These are phyloP conservation scores for Sporothrix pseudoabietina DNA, from an alignment of 2,329 filamentous ascomycete genomes.

Conservation along the genomic window DNA sequence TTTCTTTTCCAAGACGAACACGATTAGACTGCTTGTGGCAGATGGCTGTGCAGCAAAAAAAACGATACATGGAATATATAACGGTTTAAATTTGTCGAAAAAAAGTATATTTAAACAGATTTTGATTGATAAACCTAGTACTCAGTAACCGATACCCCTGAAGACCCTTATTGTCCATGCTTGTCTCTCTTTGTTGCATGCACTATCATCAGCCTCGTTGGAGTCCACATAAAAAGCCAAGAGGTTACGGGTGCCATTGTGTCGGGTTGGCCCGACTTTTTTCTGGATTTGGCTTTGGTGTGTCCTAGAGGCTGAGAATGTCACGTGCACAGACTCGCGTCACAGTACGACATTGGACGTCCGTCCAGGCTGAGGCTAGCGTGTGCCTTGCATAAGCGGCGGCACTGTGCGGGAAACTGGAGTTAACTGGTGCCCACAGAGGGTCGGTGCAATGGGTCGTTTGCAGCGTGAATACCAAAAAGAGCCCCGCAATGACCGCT, in stretches of 20 bases:
- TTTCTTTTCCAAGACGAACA: neutral
- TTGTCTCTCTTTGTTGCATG: neutral
- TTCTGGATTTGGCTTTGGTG: neutral
- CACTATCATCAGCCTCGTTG: slow-evolving; percentile 19
- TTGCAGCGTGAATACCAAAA: neutral
- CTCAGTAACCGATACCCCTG: neutral
- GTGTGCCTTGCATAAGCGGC: slow-evolving; percentile 29
- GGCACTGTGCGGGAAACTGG: slow-evolving; percentile 1
- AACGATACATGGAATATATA: slow-evolving; percentile 17
- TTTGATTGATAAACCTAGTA: no score
- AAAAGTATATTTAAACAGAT: neutral
- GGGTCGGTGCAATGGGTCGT: neutral
- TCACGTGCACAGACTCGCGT: neutral
- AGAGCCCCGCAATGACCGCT: slow-evolving; percentile 21
- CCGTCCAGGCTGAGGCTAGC: neutral
- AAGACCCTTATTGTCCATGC: neutral
- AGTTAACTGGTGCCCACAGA: neutral
- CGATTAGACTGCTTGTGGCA: slow-evolving; percentile 13
- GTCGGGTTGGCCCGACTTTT: slow-evolving; percentile 14
- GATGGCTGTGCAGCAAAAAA: slow-evolving; percentile 10
- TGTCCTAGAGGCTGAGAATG: no score
- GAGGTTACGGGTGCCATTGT: slow-evolving; percentile 13
- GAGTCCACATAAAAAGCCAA: slow-evolving; percentile 22
- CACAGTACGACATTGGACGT: neutral
- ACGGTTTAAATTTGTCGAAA: neutral